phyloP scores from a whole-genome alignment of 2,329 filamentous ascomycete genomes.

The Metarhizium rileyi region DNA sequence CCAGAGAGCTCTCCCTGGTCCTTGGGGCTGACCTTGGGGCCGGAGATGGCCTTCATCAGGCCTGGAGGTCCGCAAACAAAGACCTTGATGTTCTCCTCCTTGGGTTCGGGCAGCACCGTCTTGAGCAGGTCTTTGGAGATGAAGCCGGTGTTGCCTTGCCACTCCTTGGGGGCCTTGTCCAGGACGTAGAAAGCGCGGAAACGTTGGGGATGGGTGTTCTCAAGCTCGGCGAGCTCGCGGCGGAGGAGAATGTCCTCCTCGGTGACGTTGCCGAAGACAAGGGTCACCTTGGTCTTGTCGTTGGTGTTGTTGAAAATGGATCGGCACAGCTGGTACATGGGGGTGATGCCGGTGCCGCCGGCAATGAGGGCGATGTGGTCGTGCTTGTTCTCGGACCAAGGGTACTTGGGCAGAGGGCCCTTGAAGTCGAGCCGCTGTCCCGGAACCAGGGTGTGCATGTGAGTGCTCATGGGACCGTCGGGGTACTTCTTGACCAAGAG shows the following conservation, averaged over 20 bases:
- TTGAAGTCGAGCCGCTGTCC: conserved; percentile 85
- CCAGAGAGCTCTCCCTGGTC: conserved; percentile 89
- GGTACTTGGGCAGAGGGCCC: conserved; percentile 90
- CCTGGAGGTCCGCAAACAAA: conserved; percentile 93
- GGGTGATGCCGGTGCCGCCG: conserved; percentile 94
- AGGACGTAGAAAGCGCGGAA: conserved; percentile 94
- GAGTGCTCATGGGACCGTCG: conserved; percentile 80
- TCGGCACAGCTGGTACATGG: conserved; percentile 91
- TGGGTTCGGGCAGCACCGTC: conserved; percentile 87
- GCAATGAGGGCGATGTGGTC: conserved; percentile 77
- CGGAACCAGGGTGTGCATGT: conserved; percentile 73
- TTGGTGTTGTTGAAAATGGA: conserved; percentile 92
- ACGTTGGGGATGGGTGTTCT: conserved; percentile 90
- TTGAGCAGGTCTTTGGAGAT: conserved; percentile 89
- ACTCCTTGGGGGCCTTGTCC: conserved; percentile 72
- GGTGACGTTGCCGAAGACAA: conserved; percentile 82
- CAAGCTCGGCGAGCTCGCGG: conserved; percentile 72
- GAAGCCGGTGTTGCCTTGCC: conserved; percentile 67
- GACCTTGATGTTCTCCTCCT: conserved; percentile 85
- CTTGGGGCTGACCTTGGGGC: conserved; percentile 78
- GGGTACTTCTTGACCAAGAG: conserved; percentile 89
- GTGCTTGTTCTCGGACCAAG: conserved; percentile 87
- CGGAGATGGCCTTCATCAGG: conserved; percentile 87
- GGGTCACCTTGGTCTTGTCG: conserved; percentile 95
- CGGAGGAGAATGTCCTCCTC: conserved; percentile 91